Evolutionary conservation across 2,329 filamentous ascomycete species (phyloP).

Genomic region (Trichoderma aggressivum): DNA sequence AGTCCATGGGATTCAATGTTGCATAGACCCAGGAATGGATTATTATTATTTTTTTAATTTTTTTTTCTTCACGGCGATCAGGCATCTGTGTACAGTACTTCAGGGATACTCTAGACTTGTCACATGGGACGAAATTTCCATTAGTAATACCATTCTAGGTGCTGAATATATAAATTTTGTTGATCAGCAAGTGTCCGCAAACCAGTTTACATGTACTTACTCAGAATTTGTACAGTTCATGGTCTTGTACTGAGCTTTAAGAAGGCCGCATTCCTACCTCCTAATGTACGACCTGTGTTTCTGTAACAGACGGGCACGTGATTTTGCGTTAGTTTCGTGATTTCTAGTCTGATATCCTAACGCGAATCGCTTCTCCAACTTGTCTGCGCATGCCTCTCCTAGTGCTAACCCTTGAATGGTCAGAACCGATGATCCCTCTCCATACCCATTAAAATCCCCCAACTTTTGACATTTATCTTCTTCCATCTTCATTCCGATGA

Average conservation of each 20-base stretch:
- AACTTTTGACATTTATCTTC: not conserved
- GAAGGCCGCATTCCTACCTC: not conserved
- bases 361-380: not conserved
- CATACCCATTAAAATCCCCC: not conserved
- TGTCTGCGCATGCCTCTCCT: not conserved
- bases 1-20: not conserved
- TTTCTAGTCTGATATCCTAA: not conserved
- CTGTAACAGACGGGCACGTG: slow-evolving; percentile 30
- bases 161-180: not conserved
- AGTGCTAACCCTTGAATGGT: not conserved
- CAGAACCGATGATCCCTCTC: not conserved
- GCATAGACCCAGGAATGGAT: not conserved
- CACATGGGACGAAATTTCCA: not conserved
- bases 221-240: not conserved
- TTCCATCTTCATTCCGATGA: not conserved
- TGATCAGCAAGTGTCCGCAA: not conserved
- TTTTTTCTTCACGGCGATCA: not conserved
- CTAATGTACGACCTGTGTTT: not conserved
- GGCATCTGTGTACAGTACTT: slow-evolving; percentile 16
- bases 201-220: not conserved
- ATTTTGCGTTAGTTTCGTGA: slow-evolving; percentile 37
- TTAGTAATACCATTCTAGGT: slow-evolving; percentile 1
- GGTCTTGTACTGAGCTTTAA: not conserved
- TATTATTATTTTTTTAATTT: not conserved
- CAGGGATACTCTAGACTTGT: slow-evolving; percentile 15